Conservation (phyloP, 2,329 filamentous ascomycete species). For the Fusarium zealandicum region DNA sequence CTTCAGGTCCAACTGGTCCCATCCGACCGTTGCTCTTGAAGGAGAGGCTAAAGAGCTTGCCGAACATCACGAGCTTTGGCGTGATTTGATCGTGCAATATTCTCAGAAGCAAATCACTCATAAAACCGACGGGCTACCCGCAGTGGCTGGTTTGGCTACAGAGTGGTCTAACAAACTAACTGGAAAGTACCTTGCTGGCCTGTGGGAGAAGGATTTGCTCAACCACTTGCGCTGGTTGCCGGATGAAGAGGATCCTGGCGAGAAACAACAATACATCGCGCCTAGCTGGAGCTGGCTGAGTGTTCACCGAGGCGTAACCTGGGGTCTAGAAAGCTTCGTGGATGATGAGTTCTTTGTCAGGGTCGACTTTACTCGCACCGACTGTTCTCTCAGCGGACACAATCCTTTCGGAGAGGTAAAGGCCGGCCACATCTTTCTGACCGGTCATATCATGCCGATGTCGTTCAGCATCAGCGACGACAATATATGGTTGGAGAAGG, state of each 20-base stretch:
- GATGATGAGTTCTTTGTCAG: slow-evolving; percentile 19
- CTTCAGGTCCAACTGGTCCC: not conserved
- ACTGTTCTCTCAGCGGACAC: slow-evolving; percentile 7
- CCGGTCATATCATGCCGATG: slow-evolving; percentile 18
- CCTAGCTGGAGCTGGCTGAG: slow-evolving; percentile 42
- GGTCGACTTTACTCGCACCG: slow-evolving; percentile 15
- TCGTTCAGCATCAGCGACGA: slow-evolving; percentile 2
- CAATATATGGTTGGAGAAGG: slow-evolving; percentile 15
- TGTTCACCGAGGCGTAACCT: slow-evolving; percentile 32
- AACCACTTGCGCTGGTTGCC: slow-evolving; percentile 31
- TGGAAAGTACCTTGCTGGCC: slow-evolving; percentile 37
- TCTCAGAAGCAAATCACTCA: slow-evolving; percentile 34
- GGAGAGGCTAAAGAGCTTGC: slow-evolving; percentile 10
- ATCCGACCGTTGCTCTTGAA: not conserved
- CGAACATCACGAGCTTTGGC: slow-evolving; percentile 33
- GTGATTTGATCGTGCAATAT: slow-evolving; percentile 37
- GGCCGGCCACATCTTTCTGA: slow-evolving; percentile 33
- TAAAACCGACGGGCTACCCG: slow-evolving; percentile 34
- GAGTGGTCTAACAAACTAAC: slow-evolving; percentile 26
- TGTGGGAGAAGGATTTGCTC: slow-evolving; percentile 36
- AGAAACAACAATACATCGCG: slow-evolving; percentile 14
- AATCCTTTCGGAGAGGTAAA: slow-evolving; percentile 31
- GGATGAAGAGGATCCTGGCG: slow-evolving; percentile 10
- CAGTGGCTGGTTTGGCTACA: slow-evolving; percentile 35
- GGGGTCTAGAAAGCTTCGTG: slow-evolving; percentile 22